A percentile compares a stretch with the other conserved stretches of the same genome.
phyloP scores from a whole-genome alignment of 2,329 filamentous ascomycete species.

The Apiospora saccharicola region DNA sequence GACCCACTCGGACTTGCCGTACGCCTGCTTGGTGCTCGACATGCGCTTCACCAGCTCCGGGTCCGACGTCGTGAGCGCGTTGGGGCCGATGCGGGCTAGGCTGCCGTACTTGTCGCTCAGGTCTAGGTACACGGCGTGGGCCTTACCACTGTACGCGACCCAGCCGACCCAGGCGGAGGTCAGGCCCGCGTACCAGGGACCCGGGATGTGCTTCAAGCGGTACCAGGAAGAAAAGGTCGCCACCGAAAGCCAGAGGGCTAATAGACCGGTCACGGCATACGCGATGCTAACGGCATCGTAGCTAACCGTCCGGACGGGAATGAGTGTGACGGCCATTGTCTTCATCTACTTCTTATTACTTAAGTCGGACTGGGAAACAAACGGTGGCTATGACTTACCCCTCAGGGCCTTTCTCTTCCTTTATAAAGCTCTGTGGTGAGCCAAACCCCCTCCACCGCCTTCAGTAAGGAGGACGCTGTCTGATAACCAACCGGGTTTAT shows the following conservation, averaged over 20 bases:
- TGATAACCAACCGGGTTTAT: not conserved
- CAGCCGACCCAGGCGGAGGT: constrained; percentile 32
- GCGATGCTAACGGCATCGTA: not conserved
- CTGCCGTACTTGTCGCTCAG: constrained; percentile 30
- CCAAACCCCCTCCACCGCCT: not conserved
- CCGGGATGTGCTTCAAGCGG: constrained; percentile 33
- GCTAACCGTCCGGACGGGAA: not conserved
- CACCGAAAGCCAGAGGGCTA: constrained; percentile 24
- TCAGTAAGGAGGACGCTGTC: not conserved
- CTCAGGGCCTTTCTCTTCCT: not conserved
- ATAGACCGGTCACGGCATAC: not conserved
- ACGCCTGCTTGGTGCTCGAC: constrained; percentile 31
- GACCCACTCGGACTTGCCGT: constrained; percentile 33
- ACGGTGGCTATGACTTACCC: not conserved
- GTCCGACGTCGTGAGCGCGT: constrained; percentile 35
- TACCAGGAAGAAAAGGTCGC: constrained; percentile 31
- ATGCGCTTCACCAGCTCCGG: constrained; percentile 33
- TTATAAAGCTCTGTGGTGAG: not conserved
- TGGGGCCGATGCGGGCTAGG: constrained; percentile 36
- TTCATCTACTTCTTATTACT: not conserved
- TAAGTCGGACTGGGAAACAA: not conserved
- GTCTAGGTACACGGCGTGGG: constrained; percentile 23
- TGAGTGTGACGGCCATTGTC: not conserved
- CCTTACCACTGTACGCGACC: constrained; percentile 23
- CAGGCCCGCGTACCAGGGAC: constrained; percentile 32